A percentile compares a stretch with the other conserved stretches of the same genome.
Conservation (phyloP, 73 alveolate species). For the Paramecium sonneborni region DNA sequence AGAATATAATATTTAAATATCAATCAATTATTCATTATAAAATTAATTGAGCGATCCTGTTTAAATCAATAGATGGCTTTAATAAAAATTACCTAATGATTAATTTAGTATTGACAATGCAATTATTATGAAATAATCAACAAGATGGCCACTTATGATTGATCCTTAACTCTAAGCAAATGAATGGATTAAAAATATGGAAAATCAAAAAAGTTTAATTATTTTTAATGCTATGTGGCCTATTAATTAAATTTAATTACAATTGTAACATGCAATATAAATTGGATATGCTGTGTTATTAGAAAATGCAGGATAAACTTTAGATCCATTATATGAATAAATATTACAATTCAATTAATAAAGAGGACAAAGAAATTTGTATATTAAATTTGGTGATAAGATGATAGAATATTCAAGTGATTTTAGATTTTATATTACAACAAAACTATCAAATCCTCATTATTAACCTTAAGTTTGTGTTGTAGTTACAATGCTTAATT, state of each 20-base stretch:
- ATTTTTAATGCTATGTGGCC: slow-evolving; percentile 83
- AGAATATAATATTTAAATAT: slow-evolving; percentile 68
- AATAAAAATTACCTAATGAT: slow-evolving; percentile 94
- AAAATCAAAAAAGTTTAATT: slow-evolving; percentile 77
- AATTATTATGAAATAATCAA: slow-evolving; percentile 94
- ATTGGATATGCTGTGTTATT: slow-evolving; percentile 96
- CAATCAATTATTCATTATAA: slow-evolving; percentile 77
- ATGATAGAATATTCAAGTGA: slow-evolving; percentile 87
- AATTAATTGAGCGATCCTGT: slow-evolving; percentile 97
- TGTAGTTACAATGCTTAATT: slow-evolving; percentile 96
- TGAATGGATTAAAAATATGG: slow-evolving; percentile 92
- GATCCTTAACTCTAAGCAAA: slow-evolving; percentile 99
- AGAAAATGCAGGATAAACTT: slow-evolving; percentile 96
- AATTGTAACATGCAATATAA: slow-evolving; percentile 88
- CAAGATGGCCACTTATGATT: slow-evolving; percentile 99
- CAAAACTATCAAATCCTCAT: slow-evolving; percentile 99
- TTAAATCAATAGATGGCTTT: slow-evolving; percentile 96
- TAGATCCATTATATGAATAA: slow-evolving; percentile 94
- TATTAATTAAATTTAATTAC: slow-evolving; percentile 79
- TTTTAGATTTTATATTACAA: slow-evolving; percentile 97
- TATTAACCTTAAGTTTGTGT: slow-evolving; percentile 99
- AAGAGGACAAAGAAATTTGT: slow-evolving; percentile 87
- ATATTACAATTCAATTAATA: slow-evolving; percentile 92
- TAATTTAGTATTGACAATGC: slow-evolving; percentile 97
- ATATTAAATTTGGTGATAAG: slow-evolving; percentile 88